Percentiles rank a stretch among this genome's conserved stretches.
These are phyloP conservation scores for Moricandia arvensis DNA, from an alignment of 345 rosid species.

Conservation along the genomic window DNA sequence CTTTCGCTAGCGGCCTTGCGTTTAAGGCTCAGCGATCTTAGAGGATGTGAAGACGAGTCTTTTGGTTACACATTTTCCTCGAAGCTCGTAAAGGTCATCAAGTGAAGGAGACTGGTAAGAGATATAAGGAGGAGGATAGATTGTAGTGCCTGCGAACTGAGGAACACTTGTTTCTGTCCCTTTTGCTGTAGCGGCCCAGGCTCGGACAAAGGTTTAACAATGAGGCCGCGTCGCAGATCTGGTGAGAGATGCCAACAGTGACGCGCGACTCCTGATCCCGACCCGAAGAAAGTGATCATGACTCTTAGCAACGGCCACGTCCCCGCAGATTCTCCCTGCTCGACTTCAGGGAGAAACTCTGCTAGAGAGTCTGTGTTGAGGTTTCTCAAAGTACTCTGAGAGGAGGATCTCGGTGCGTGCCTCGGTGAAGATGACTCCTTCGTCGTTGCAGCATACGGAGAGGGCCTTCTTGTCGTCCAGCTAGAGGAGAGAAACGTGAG, in stretches of 20 bases:
- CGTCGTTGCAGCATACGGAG: not conserved
- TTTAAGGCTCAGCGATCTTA: slow-evolving; percentile 1
- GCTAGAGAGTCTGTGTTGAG: not conserved
- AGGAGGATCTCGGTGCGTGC: not conserved
- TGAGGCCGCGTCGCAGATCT: slow-evolving; percentile 45
- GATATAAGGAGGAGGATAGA: slow-evolving; percentile 13
- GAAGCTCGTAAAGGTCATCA: not conserved
- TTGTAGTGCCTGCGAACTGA: not conserved
- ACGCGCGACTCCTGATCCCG: slow-evolving; percentile 50
- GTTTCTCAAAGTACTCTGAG: not conserved
- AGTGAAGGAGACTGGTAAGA: not conserved
- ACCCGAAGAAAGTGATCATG: slow-evolving; percentile 35
- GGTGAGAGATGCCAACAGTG: slow-evolving; percentile 41
- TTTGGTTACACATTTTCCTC: not conserved
- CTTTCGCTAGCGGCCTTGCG: not conserved
- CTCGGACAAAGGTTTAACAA: slow-evolving; percentile 22
- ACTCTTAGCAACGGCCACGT: slow-evolving; percentile 1
- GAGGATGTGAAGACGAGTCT: not conserved
- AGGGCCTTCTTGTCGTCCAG: not conserved
- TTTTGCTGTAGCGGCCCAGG: slow-evolving; percentile 14
- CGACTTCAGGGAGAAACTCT: not conserved
- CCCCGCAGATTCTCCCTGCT: not conserved
- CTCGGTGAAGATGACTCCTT: not conserved
- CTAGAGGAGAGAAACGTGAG: not conserved
- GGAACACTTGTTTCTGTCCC: no score